Conservation (phyloP, 495 filamentous ascomycete genomes). For the Talaromyces liani region DNA sequence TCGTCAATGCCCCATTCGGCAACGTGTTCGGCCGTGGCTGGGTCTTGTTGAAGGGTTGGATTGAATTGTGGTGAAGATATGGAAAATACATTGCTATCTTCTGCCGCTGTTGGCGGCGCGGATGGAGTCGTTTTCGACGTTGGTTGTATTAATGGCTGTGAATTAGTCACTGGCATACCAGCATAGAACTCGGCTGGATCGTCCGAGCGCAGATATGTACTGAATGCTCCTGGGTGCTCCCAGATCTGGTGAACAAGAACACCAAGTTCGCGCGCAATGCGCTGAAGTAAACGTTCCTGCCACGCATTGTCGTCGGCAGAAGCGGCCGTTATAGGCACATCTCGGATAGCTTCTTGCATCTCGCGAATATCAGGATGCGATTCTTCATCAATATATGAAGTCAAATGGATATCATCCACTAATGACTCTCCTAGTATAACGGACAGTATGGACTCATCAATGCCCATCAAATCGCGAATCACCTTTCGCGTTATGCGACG, state of each 20-base stretch:
- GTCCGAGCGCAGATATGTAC: constrained; percentile 51
- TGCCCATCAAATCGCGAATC: constrained; percentile 82
- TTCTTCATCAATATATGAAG: constrained; percentile 12
- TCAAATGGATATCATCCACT: constrained; percentile 42
- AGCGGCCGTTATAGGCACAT: neutral
- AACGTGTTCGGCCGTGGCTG: constrained; percentile 37
- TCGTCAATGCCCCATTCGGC: constrained; percentile 66
- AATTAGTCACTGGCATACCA: neutral
- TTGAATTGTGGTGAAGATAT: constrained; percentile 35
- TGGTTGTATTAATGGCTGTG: neutral
- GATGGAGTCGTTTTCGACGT: neutral
- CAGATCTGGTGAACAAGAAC: constrained; percentile 74
- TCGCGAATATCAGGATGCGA: constrained; percentile 11
- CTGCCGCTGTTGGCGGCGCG: constrained; percentile 11
- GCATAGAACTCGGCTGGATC: constrained; percentile 10
- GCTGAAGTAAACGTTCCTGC: constrained; percentile 71
- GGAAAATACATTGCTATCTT: constrained; percentile 17
- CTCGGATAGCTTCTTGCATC: constrained; percentile 21
- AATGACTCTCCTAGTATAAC: constrained; percentile 83
- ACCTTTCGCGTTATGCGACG: constrained; percentile 75
- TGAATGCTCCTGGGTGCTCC: constrained; percentile 74
- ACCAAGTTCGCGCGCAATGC: constrained; percentile 81
- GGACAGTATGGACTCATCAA: constrained; percentile 76
- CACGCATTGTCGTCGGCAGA: constrained; percentile 41
- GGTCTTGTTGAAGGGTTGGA: constrained; percentile 36